These are phyloP conservation scores for Annulohypoxylon nitens DNA, from an alignment of 495 filamentous ascomycete genomes.

Conservation along the genomic window DNA sequence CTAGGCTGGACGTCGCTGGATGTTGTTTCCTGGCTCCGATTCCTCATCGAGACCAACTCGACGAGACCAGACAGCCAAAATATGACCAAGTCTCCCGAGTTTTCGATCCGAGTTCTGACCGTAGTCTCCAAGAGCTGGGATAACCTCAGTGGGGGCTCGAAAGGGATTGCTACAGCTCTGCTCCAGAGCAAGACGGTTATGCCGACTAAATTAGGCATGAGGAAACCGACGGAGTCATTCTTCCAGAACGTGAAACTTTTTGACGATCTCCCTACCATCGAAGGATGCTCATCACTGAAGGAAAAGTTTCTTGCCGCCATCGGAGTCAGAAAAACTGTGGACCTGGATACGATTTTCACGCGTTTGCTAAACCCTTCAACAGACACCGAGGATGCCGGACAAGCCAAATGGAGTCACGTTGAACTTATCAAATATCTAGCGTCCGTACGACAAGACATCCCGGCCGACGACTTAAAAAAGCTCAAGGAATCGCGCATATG, in stretches of 20 bases:
- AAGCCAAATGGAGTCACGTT: slow-evolving; percentile 86
- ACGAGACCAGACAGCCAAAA: slow-evolving; percentile 59
- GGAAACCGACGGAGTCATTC: slow-evolving; percentile 85
- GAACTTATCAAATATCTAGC: slow-evolving; percentile 94
- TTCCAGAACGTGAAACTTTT: slow-evolving; percentile 94
- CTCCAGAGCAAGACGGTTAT: slow-evolving; percentile 80
- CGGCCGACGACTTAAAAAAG: slow-evolving; percentile 81
- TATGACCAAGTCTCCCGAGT: slow-evolving; percentile 76
- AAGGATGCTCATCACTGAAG: slow-evolving; percentile 80
- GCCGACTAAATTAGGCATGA: slow-evolving; percentile 93
- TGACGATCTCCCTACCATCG: slow-evolving; percentile 87
- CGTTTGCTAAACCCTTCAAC: slow-evolving; percentile 74
- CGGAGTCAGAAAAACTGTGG: slow-evolving; percentile 89
- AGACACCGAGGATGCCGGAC: slow-evolving; percentile 57
- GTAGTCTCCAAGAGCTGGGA: slow-evolving; percentile 93
- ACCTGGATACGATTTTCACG: slow-evolving; percentile 92
- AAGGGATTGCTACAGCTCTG: slow-evolving; percentile 70
- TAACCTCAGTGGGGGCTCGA: slow-evolving; percentile 71
- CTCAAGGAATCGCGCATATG: slow-evolving; percentile 83
- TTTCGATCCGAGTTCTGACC: slow-evolving; percentile 81
- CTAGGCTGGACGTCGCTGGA: slow-evolving; percentile 87
- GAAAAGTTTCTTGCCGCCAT: slow-evolving; percentile 87
- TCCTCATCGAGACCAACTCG: slow-evolving; percentile 73
- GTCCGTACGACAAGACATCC: slow-evolving; percentile 91
- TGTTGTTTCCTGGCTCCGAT: slow-evolving; percentile 84